phyloP scores from a whole-genome alignment of 768 basidiomycete species.

The Tylopilus subfusipes region DNA sequence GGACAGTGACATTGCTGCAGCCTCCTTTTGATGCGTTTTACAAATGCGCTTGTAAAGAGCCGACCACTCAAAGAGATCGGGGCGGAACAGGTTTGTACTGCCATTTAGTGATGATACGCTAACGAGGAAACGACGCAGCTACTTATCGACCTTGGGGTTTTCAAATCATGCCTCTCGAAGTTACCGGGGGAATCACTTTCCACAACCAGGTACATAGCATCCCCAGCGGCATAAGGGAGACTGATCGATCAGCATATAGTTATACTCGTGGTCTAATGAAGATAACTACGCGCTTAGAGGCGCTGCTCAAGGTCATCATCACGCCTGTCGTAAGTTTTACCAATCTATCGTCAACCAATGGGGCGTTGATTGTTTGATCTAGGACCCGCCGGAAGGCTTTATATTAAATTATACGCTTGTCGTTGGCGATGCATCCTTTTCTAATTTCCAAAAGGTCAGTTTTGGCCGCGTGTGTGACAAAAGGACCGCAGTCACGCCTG shows the following conservation, averaged over 20 bases:
- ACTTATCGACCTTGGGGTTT: slow-evolving; percentile 82
- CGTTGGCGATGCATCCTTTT: slow-evolving; percentile 91
- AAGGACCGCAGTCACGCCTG: slow-evolving; percentile 9
- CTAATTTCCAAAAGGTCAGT: slow-evolving; percentile 96
- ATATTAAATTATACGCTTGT: slow-evolving; percentile 93
- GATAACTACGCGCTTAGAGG: slow-evolving; percentile 78
- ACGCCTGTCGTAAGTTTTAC: slow-evolving; percentile 72
- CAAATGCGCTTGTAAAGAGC: slow-evolving; percentile 84
- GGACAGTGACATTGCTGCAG: slow-evolving; percentile 37
- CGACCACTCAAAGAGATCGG: slow-evolving; percentile 89
- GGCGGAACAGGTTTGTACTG: slow-evolving; percentile 76
- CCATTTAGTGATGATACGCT: neutral
- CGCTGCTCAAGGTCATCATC: slow-evolving; percentile 91
- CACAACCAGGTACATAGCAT: slow-evolving; percentile 48
- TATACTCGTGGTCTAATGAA: slow-evolving; percentile 83
- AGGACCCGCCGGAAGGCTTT: slow-evolving; percentile 93
- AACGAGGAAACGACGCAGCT: slow-evolving; percentile 44
- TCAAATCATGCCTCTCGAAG: slow-evolving; percentile 79
- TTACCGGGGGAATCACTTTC: slow-evolving; percentile 71
- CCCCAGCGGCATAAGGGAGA: neutral
- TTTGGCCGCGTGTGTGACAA: neutral
- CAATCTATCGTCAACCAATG: neutral
- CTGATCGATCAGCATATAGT: slow-evolving; percentile 38
- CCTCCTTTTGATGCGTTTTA: slow-evolving; percentile 82
- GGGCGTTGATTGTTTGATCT: neutral